Percentiles rank a stretch among this genome's conserved stretches.
These are phyloP conservation scores for Bruguiera sexangula DNA, from an alignment of 345 rosid genomes.

Conservation along the genomic window DNA sequence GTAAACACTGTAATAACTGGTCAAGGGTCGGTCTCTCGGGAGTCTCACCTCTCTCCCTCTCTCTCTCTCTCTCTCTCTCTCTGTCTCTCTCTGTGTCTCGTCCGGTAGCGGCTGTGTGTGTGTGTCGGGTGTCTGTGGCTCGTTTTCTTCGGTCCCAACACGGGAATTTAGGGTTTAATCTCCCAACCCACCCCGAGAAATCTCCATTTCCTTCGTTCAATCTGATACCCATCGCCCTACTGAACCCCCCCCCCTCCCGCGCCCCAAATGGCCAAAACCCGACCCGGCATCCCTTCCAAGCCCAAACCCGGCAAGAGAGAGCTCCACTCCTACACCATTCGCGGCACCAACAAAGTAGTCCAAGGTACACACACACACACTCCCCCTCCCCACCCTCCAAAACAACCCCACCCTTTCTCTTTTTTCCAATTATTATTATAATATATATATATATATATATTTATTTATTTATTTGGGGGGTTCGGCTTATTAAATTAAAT, in stretches of 20 bases:
- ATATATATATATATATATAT: no score
- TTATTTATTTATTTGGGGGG: no score
- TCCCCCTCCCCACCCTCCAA: neutral
- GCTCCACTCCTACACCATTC: conserved; percentile 59
- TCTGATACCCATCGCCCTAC: neutral
- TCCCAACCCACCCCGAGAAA: neutral
- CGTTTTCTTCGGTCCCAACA: conserved; percentile 4
- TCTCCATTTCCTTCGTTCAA: neutral
- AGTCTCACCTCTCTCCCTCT: no score
- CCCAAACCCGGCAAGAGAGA: conserved; percentile 48
- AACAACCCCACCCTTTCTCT: no score
- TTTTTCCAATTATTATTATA: neutral
- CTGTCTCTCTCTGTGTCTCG: no score
- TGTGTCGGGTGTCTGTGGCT: neutral
- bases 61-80: no score
- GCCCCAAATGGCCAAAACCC: conserved; percentile 66
- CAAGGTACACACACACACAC: conserved; percentile 32
- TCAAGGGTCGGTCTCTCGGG: conserved; percentile 2
- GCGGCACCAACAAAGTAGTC: conserved; percentile 65
- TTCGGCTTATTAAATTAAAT: no score
- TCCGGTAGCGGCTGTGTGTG: no score
- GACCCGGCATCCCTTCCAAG: conserved; percentile 54
- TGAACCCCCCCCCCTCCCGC: no score
- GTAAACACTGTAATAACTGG: conserved; percentile 1
- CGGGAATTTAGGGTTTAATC: conserved; percentile 21